A percentile compares a stretch with the other conserved stretches of the same genome.
phyloP scores from a whole-genome alignment of 768 basidiomycete genomes.

The Russula emetica region DNA sequence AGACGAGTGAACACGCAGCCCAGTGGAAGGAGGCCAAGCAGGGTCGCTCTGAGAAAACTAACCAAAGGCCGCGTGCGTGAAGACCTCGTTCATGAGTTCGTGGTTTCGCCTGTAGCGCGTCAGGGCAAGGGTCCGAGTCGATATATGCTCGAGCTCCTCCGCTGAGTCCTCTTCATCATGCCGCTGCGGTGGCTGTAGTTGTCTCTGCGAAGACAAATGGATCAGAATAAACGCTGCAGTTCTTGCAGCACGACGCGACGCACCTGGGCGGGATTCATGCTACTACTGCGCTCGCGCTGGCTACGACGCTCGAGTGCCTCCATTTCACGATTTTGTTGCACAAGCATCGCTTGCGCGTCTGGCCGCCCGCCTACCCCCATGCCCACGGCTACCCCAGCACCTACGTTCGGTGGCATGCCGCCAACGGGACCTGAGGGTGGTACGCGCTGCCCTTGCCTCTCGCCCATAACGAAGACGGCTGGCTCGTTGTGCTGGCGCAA shows the following conservation, averaged over 20 bases:
- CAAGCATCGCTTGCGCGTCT: slow-evolving; percentile 59
- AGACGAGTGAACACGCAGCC: not conserved
- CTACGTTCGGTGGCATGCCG: slow-evolving; percentile 17
- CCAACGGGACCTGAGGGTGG: slow-evolving; percentile 10
- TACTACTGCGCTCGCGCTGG: slow-evolving; percentile 39
- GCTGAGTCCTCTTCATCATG: slow-evolving; percentile 28
- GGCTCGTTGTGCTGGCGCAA: slow-evolving; percentile 64
- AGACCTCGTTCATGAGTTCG: slow-evolving; percentile 81
- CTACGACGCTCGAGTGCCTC: slow-evolving; percentile 58
- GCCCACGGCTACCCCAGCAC: slow-evolving; percentile 7
- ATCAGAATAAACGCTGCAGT: not conserved
- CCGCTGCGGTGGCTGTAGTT: slow-evolving; percentile 23
- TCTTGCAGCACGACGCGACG: not conserved
- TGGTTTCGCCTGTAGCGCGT: slow-evolving; percentile 76
- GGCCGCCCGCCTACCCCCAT: slow-evolving; percentile 16
- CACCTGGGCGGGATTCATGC: slow-evolving; percentile 28
- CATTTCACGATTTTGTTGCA: slow-evolving; percentile 69
- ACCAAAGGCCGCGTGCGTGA: slow-evolving; percentile 68
- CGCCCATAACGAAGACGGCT: slow-evolving; percentile 64
- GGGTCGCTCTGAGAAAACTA: slow-evolving; percentile 8
- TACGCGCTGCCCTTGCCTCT: slow-evolving; percentile 68
- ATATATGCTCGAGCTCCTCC: slow-evolving; percentile 67
- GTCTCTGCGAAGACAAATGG: not conserved
- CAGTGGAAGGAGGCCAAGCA: not conserved
- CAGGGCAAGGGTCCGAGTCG: slow-evolving; percentile 65